Percentiles rank a stretch among this genome's conserved stretches.
These are phyloP conservation scores for Vickermania ingenoplastis DNA, from an alignment of 208 protist genomes.

Conservation along the genomic window DNA sequence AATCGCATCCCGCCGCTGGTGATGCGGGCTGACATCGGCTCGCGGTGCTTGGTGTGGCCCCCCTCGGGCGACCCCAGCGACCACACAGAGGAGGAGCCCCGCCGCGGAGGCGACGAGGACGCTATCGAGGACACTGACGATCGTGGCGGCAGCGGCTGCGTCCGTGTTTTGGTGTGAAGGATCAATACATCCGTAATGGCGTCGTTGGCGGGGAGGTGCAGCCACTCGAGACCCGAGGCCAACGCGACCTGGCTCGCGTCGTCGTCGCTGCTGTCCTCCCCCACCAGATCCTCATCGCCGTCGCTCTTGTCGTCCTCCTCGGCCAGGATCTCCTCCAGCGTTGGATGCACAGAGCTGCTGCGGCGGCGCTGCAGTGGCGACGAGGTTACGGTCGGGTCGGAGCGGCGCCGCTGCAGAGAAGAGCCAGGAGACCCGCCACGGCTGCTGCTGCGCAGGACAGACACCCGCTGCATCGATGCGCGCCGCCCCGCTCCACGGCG, in stretches of 20 bases:
- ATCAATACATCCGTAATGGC: conserved; percentile 9
- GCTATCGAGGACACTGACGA: background rate
- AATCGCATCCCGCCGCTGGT: background rate
- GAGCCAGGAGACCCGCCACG: too few species aligned
- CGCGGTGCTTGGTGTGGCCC: too few species aligned
- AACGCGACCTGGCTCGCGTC: too few species aligned
- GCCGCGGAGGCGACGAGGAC: background rate
- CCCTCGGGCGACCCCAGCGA: too few species aligned
- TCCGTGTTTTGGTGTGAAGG: background rate
- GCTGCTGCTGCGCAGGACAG: background rate
- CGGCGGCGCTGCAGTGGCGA: background rate
- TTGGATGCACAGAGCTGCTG: background rate
- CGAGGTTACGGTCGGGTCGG: background rate
- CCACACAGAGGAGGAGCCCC: too few species aligned
- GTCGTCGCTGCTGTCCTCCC: background rate
- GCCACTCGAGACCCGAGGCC: conserved; percentile 58
- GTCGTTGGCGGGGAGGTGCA: conserved; percentile 52
- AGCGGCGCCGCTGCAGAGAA: background rate
- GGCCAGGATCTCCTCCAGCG: background rate
- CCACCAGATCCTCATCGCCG: background rate
- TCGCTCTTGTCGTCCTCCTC: background rate
- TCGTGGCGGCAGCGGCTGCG: background rate
- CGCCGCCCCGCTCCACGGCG: background rate
- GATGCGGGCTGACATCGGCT: background rate
- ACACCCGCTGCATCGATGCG: background rate